phyloP scores from a whole-genome alignment of 208 protist species.

The Wallacemonas sp. region DNA sequence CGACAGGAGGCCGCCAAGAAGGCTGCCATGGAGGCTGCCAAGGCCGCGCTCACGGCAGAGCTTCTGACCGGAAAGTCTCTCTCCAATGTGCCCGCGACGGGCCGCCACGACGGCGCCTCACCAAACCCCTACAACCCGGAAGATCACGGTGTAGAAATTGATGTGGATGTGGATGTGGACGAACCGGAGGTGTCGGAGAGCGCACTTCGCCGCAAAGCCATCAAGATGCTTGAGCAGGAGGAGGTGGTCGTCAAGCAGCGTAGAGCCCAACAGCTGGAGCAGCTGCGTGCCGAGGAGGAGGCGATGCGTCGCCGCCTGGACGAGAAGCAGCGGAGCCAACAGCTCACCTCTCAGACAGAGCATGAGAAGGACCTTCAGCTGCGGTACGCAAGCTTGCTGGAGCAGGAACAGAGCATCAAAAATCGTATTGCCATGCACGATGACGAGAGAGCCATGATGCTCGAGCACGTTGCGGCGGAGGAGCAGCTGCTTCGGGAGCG shows the following conservation, averaged over 20 bases:
- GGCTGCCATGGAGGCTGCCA: slow-evolving; percentile 55
- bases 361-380: slow-evolving; percentile 43
- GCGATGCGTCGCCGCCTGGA: slow-evolving; percentile 22
- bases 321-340: slow-evolving; percentile 31
- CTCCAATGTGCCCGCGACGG: neutral
- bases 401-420: slow-evolving; percentile 15
- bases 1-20: slow-evolving; percentile 33
- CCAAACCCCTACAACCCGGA: neutral
- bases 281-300: slow-evolving; percentile 23
- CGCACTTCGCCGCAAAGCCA: slow-evolving; percentile 61
- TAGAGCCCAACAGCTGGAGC: slow-evolving; percentile 20
- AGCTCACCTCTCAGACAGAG: slow-evolving; percentile 6
- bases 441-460: slow-evolving; percentile 33
- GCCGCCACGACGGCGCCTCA: neutral
- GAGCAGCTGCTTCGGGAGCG: slow-evolving; percentile 63
- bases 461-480: slow-evolving; percentile 59
- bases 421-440: too few relatives aligned
- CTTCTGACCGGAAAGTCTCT: slow-evolving; percentile 34
- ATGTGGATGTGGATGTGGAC: neutral
- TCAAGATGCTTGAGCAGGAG: slow-evolving; percentile 73
- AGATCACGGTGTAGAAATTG: slow-evolving; percentile 18
- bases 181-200: slow-evolving; percentile 16
- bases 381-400: slow-evolving; percentile 29
- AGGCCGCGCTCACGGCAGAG: slow-evolving; percentile 56
- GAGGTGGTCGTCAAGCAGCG: slow-evolving; percentile 43